These are phyloP conservation scores for Flaveria bidentis DNA, from an alignment of 129 eudicot species.

Conservation along the genomic window DNA sequence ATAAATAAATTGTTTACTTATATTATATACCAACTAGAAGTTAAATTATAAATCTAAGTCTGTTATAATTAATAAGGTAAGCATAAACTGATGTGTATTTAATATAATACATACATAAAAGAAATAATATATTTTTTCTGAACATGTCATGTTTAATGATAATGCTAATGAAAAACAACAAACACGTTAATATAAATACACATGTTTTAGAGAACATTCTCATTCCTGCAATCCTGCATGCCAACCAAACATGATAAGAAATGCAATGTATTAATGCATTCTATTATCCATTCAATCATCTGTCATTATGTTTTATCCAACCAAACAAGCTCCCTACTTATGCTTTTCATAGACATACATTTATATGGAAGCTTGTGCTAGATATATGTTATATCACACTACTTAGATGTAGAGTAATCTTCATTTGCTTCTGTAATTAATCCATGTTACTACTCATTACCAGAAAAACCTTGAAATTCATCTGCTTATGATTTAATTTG, in stretches of 20 bases:
- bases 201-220: too few relatives aligned
- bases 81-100: too few relatives aligned
- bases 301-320: neutral
- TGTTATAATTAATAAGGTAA: too few relatives aligned
- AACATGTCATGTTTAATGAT: neutral
- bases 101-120: neutral
- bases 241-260: neutral
- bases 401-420: neutral
- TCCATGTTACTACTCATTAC: neutral
- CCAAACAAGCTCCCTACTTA: neutral
- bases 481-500: slow-evolving; percentile 10
- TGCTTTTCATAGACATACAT: neutral
- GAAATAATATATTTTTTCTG: too few relatives aligned
- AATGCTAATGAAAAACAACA: neutral
- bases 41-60: neutral
- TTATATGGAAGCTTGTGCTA: neutral
- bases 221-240: neutral
- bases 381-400: neutral
- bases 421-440: neutral
- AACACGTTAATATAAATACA: too few relatives aligned
- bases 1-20: neutral
- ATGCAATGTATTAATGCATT: neutral
- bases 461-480: neutral
- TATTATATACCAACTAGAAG: neutral
- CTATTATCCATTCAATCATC: neutral